Conservation (phyloP, 2,329 filamentous ascomycete species). For the Penicillium sp. region DNA sequence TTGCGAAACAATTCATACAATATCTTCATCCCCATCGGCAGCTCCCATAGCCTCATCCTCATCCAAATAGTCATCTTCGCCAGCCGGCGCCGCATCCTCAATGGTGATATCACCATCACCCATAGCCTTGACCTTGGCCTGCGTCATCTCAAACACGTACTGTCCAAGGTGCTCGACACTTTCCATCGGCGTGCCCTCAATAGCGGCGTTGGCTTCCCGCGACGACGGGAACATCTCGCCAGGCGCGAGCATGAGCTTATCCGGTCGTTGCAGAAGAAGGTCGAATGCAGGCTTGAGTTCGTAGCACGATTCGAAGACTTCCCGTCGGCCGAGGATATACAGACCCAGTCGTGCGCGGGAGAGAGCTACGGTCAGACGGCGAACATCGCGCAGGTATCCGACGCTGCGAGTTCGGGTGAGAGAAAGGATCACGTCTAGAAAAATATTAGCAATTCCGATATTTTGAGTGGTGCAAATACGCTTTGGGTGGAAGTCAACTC, state of each 20-base stretch:
- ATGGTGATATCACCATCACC: constrained; percentile 46
- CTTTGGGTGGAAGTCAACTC: constrained; percentile 45
- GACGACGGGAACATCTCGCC: constrained; percentile 81
- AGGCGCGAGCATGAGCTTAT: constrained; percentile 77
- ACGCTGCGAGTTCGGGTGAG: constrained; percentile 84
- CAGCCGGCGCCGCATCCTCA: constrained; percentile 35
- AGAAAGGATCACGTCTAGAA: constrained; percentile 82
- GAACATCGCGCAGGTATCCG: constrained; percentile 89
- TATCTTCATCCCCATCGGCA: constrained; percentile 33
- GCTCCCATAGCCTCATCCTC: constrained; percentile 39
- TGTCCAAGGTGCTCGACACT: constrained; percentile 90
- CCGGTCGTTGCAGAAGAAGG: constrained; percentile 70
- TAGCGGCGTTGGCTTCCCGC: constrained; percentile 52
- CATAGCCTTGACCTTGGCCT: constrained; percentile 63
- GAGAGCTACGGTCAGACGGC: constrained; percentile 88
- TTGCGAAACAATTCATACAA: constrained; percentile 32
- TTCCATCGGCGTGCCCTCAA: constrained; percentile 71
- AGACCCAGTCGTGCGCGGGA: constrained; percentile 88
- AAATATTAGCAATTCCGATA: constrained; percentile 14
- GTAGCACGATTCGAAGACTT: constrained; percentile 83
- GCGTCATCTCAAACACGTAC: constrained; percentile 96
- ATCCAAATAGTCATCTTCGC: constrained; percentile 32
- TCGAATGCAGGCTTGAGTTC: constrained; percentile 88
- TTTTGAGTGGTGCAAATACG: neutral
- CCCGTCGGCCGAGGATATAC: constrained; percentile 84